A percentile compares a stretch with the other conserved stretches of the same genome.
These are phyloP conservation scores for Cadophora sp. DNA, from an alignment of 2,329 filamentous ascomycete species.

Conservation along the genomic window DNA sequence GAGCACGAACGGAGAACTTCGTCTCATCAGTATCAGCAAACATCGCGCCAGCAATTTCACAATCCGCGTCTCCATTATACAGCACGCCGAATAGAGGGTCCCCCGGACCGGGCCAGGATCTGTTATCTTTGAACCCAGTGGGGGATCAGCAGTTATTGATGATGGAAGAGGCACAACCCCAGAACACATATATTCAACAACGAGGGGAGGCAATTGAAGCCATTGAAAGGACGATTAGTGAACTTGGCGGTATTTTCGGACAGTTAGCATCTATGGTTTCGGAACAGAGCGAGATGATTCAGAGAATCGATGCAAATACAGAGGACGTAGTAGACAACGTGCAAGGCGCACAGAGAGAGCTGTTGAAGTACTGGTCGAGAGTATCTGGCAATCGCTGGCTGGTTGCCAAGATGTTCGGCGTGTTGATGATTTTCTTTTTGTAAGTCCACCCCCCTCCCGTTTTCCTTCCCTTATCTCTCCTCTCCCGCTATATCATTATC, in stretches of 20 bases:
- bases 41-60: constrained; percentile 69
- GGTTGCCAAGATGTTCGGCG: constrained; percentile 86
- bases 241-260: constrained; percentile 90
- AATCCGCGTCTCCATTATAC: constrained; percentile 87
- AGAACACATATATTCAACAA: constrained; percentile 90
- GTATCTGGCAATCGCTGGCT: constrained; percentile 96
- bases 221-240: constrained; percentile 93
- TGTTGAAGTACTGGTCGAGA: constrained; percentile 96
- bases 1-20: constrained; percentile 94
- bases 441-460: constrained; percentile 47
- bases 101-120: constrained; percentile 70
- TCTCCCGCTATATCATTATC: too few species aligned
- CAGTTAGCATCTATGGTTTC: constrained; percentile 96
- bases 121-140: constrained; percentile 83
- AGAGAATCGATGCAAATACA: constrained; percentile 95
- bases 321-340: constrained; percentile 99
- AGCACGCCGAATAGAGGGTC: constrained; percentile 74
- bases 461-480: background rate
- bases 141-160: constrained; percentile 88
- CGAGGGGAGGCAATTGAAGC: constrained; percentile 95
- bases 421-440: constrained; percentile 93
- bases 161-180: constrained; percentile 90
- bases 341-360: constrained; percentile 90
- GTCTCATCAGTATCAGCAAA: constrained; percentile 87
- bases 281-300: constrained; percentile 97